Conservation (phyloP, 1,284 basidiomycete species). For the Grifola frondosa region DNA sequence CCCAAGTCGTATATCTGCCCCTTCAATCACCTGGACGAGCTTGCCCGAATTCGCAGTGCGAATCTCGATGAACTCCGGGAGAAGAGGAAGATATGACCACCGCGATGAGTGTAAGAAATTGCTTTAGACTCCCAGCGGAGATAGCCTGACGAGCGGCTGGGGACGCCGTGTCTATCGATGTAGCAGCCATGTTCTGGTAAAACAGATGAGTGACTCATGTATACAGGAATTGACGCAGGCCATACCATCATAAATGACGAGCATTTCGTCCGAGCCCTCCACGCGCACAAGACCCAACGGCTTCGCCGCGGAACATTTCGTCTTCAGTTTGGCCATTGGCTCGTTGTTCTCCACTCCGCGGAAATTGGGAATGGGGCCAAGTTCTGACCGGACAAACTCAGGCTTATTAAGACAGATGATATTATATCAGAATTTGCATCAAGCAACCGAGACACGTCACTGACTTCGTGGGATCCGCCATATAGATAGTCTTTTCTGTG, state of each 20-base stretch:
- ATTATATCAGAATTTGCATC: conserved; percentile 1
- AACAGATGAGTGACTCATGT: background rate
- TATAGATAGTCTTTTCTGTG: conserved; percentile 60
- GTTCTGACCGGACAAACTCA: conserved; percentile 35
- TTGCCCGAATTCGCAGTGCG: conserved; percentile 59
- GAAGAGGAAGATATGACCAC: conserved; percentile 65
- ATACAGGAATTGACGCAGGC: conserved; percentile 1
- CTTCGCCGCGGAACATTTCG: conserved; percentile 54
- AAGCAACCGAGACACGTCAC: conserved; percentile 22
- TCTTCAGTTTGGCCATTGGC: conserved; percentile 53
- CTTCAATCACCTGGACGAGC: conserved; percentile 76
- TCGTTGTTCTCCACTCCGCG: conserved; percentile 39
- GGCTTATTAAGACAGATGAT: conserved; percentile 26
- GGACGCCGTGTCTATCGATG: conserved; percentile 65
- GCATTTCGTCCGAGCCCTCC: conserved; percentile 50
- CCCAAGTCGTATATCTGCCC: conserved; percentile 61
- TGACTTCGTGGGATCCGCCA: conserved; percentile 67
- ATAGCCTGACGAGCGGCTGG: conserved; percentile 57
- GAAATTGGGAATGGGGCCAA: conserved; percentile 63
- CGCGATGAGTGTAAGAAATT: conserved; percentile 55
- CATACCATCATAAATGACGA: conserved; percentile 74
- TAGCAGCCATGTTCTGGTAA: conserved; percentile 61
- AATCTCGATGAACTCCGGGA: conserved; percentile 73
- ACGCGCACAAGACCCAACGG: conserved; percentile 66
- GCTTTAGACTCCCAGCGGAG: conserved; percentile 77